These are phyloP conservation scores for Chaetomium olivaceum DNA, from an alignment of 2,329 filamentous ascomycete species.

Conservation along the genomic window DNA sequence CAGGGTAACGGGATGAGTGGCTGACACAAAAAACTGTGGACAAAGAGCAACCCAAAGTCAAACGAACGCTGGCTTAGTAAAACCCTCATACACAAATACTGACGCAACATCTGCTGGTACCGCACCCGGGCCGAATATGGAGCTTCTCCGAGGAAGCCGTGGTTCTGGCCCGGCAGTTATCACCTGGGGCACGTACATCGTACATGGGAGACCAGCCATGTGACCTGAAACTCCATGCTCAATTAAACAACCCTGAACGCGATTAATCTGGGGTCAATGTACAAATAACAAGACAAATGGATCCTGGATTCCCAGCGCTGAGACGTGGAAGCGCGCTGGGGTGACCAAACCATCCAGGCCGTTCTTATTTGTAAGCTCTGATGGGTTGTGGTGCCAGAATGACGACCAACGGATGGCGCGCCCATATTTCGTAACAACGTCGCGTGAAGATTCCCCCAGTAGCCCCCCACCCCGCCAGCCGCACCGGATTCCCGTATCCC, in stretches of 20 bases:
- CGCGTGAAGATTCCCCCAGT: neutral
- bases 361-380: slow-evolving; percentile 2
- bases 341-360: slow-evolving; percentile 20
- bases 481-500: slow-evolving; percentile 3
- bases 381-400: neutral
- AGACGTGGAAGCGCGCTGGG: slow-evolving; percentile 25
- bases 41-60: neutral
- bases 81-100: neutral
- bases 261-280: slow-evolving; percentile 31
- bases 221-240: slow-evolving; percentile 30
- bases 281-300: slow-evolving; percentile 28
- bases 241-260: slow-evolving; percentile 30
- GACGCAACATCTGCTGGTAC: neutral
- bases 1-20: too few species aligned
- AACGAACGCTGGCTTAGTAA: neutral
- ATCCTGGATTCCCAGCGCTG: slow-evolving; percentile 26
- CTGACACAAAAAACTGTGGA: too few species aligned
- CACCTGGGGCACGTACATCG: too few species aligned
- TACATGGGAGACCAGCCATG: neutral
- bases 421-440: neutral
- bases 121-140: neutral
- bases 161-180: neutral
- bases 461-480: neutral
- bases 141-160: neutral
- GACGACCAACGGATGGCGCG: neutral